These are phyloP conservation scores for Marsdenia floribunda DNA, from an alignment of 257 asterid genomes.

Conservation along the genomic window DNA sequence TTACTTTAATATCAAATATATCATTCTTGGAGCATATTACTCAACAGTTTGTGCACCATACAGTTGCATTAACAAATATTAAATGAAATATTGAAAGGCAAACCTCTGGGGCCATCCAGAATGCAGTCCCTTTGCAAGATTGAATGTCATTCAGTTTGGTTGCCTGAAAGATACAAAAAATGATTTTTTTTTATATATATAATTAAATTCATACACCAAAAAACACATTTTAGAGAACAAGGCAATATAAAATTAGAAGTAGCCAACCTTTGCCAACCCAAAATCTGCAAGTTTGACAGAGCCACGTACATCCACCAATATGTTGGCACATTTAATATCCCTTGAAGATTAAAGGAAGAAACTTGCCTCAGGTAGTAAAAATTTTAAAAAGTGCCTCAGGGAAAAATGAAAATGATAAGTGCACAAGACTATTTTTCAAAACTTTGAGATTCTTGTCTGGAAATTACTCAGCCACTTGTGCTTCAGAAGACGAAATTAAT, in stretches of 20 bases:
- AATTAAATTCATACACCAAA: constrained; percentile 11
- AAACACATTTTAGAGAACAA: neutral
- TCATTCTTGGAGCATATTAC: neutral
- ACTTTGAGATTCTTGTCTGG: neutral
- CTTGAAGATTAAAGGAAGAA: constrained; percentile 35
- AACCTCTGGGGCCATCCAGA: constrained; percentile 99
- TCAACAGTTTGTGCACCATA: neutral
- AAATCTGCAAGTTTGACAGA: constrained; percentile 96
- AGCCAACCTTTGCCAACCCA: constrained; percentile 89
- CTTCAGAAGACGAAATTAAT: neutral
- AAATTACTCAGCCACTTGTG: neutral
- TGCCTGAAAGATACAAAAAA: constrained; percentile 46
- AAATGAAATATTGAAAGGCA: neutral
- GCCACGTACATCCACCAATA: constrained; percentile 83
- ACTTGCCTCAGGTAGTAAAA: neutral
- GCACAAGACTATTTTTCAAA: neutral
- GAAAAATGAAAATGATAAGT: neutral
- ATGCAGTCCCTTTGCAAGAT: constrained; percentile 94
- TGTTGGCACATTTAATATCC: constrained; percentile 94
- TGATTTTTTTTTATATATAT: neutral
- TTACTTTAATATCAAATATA: neutral
- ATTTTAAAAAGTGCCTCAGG: no score
- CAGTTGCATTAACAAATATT: neutral
- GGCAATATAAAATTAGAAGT: neutral
- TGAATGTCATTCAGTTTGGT: constrained; percentile 70